phyloP scores from a whole-genome alignment of 371 early-diverging fungal species.

The Haplosporangium sp. region DNA sequence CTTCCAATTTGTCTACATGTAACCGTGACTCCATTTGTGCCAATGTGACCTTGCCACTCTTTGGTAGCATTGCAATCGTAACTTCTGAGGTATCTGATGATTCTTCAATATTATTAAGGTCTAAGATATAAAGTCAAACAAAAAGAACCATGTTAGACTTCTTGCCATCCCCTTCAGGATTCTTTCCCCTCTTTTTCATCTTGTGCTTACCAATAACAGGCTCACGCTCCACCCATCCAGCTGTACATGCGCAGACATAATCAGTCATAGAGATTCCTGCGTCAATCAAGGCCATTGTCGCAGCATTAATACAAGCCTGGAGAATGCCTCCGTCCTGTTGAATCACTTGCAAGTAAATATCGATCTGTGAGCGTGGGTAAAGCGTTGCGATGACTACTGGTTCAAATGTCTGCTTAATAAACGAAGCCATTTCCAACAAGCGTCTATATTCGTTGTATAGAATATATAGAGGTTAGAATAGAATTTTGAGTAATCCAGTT shows the following conservation, averaged over 20 bases:
- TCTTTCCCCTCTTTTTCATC: background rate
- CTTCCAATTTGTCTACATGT: slow-evolving; percentile 85
- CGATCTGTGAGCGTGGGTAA: slow-evolving; percentile 91
- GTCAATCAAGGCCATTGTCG: slow-evolving; percentile 95
- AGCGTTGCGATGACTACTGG: slow-evolving; percentile 81
- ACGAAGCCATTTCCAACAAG: slow-evolving; percentile 84
- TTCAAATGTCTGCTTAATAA: slow-evolving; percentile 93
- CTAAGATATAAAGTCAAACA: slow-evolving; percentile 51
- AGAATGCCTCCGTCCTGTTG: slow-evolving; percentile 93
- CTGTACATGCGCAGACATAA: slow-evolving; percentile 95
- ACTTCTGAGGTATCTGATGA: slow-evolving; percentile 88
- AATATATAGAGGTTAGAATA: too few species aligned
- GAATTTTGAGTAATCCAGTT: too few species aligned
- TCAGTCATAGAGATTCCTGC: slow-evolving; percentile 98
- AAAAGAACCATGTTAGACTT: too few species aligned
- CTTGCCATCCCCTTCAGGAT: background rate
- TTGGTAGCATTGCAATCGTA: slow-evolving; percentile 90
- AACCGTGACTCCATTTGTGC: slow-evolving; percentile 90
- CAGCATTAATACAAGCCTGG: slow-evolving; percentile 92
- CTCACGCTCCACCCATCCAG: slow-evolving; percentile 85
- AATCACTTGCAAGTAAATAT: slow-evolving; percentile 90
- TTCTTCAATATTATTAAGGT: slow-evolving; percentile 93
- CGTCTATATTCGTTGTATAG: slow-evolving; percentile 62
- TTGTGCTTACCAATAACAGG: slow-evolving; percentile 77
- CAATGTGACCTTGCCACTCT: slow-evolving; percentile 84